Base-by-base conservation (phyloP, 2,329 filamentous ascomycete species). In the Lachnellula subtilissima region DNA sequence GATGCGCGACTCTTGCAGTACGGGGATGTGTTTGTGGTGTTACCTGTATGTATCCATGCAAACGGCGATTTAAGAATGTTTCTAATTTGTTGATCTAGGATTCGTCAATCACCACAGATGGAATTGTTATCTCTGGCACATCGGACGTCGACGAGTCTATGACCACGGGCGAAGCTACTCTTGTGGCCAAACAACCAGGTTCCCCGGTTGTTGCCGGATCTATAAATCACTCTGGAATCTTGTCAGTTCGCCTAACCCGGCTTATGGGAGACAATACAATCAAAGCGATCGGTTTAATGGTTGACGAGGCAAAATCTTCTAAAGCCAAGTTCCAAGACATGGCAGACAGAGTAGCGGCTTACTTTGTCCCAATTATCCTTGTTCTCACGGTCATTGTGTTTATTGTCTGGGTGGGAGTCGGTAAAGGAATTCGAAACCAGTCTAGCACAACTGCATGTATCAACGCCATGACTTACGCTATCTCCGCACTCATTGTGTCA, bases 131-230 rank as follows among this genome's bases (percentile, higher is more conserved):
- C 0, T 71, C 73, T 2, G 89, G 89, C 0, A 74, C 72, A 0
- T 85, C 82, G 0, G 87, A 89, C 56, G 77, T 91, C 0, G 81
- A 93, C 64, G 89, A 93, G 67, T 89, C 87, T 0, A 88, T 90
- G 83, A 71, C 93, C 8, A 93, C 89, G 0, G 89, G 89, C 0
- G 89, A 94, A 66, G 77, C 81, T 0, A 70, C 71, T 0, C 83
- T 82, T 0, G 78, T 89, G 0, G 75, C 75, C 4, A 92, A 92
- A 66, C 58, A 69, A 0, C 51, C 71, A 0, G 78, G 78, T 0
- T 80, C 78, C 1, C 49, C 63, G 0, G 77, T 91, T 1, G 79
- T 89, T 55, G 88, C 89, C 2, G 88, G 88, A 0, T 83, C 87
- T 0, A 74, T 87, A 50, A 91, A 91, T 65, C 80, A 83, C 1